These are phyloP conservation scores for Pochonia chlamydosporia DNA, from an alignment of 2,329 filamentous ascomycete genomes.

Conservation along the genomic window DNA sequence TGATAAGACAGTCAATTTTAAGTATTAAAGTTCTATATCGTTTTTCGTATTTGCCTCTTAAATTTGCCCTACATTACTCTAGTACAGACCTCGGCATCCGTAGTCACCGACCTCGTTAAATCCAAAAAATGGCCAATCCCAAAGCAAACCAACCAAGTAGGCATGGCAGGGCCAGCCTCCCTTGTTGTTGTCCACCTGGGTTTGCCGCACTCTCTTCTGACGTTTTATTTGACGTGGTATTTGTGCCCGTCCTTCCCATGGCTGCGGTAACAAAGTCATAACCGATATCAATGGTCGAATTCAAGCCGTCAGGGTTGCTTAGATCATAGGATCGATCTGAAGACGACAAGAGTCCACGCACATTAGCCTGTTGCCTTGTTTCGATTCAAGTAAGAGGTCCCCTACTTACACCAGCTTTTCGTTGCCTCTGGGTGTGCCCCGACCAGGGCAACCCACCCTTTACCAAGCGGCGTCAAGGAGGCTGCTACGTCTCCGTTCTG, in stretches of 20 bases:
- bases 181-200: no score
- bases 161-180: no score
- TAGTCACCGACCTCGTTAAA: no score
- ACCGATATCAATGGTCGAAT: conserved; percentile 15
- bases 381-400: no score
- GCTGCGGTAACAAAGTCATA: conserved; percentile 17
- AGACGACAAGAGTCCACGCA: background rate
- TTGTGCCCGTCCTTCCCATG: conserved; percentile 6
- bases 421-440: conserved; percentile 20
- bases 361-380: no score
- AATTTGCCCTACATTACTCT: no score
- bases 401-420: conserved; percentile 18
- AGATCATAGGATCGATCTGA: conserved; percentile 9
- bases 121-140: no score
- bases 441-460: conserved; percentile 18
- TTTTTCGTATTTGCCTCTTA: no score
- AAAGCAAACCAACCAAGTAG: no score
- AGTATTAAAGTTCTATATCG: no score
- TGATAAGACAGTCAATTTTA: no score
- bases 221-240: background rate
- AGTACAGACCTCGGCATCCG: no score
- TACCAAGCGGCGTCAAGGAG: conserved; percentile 14
- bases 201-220: background rate
- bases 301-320: conserved; percentile 16
- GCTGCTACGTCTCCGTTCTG: conserved; percentile 17